Evolutionary conservation across 805 yeast species (phyloP).

Genomic region (Saccharomycopsis sp.): DNA sequence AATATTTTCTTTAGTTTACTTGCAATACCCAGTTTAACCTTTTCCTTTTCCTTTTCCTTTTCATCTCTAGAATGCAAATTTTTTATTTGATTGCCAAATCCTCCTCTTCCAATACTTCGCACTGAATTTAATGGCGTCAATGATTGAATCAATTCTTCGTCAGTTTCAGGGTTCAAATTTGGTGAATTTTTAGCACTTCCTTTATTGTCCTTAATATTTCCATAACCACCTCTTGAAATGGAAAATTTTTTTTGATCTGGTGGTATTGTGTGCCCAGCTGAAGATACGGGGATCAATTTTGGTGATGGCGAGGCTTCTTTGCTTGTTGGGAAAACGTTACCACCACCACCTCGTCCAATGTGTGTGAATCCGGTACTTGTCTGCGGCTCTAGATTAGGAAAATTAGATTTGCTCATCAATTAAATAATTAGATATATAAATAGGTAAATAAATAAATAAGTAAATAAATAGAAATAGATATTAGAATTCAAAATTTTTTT

Average conservation of each 20-base stretch:
- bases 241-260: constrained; percentile 20
- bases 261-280: constrained; percentile 16
- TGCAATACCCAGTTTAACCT: constrained; percentile 1
- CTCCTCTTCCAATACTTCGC: constrained; percentile 21
- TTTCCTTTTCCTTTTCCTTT: constrained; percentile 3
- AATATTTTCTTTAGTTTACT: constrained; percentile 10
- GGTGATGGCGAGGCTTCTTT: constrained; percentile 10
- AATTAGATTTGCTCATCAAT: background rate
- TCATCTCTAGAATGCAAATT: constrained; percentile 9
- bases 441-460: too few species aligned
- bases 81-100: constrained; percentile 20
- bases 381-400: constrained; percentile 14
- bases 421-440: too few species aligned
- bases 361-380: constrained; percentile 9
- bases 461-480: too few species aligned
- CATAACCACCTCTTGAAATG: constrained; percentile 20
- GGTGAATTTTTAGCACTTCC: background rate
- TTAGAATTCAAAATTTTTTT: too few species aligned
- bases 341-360: constrained; percentile 21
- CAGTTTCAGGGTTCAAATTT: background rate
- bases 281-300: constrained; percentile 15
- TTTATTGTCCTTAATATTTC: constrained; percentile 19
- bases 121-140: constrained; percentile 15
- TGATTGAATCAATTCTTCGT: background rate
- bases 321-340: constrained; percentile 18